Base-by-base conservation (phyloP, 306 rosid species). In the Cyamopsis tetragonoloba region DNA sequence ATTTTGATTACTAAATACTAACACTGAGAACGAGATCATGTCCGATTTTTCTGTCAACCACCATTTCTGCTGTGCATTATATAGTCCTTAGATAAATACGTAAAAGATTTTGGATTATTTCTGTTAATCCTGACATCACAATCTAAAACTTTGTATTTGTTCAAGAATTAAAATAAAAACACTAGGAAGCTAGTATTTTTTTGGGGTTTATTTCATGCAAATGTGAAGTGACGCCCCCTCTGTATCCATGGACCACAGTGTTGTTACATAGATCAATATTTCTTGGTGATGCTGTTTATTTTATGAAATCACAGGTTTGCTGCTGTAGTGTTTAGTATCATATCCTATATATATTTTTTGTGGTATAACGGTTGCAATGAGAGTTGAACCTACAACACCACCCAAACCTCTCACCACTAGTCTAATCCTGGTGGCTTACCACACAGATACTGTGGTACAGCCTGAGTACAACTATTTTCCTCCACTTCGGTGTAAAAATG, bases 401-500 rank as follows among this genome's bases (percentile, higher is more conserved):
- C n/a, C n/a, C n/a, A n/a, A n/a, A n/a, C n/a, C n/a, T n/a, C n/a
- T n/a, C n/a, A n/a, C n/a, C n/a, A n/a, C n/a, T n/a, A n/a, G n/a
- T n/a, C n/a, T n/a, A n/a, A n/a, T n/a, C n/a, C n/a, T n/a, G n/a
- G n/a, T n/a, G n/a, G n/a, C n/a, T n/a, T 60, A 37, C 18, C 19
- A 38, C 47, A 15, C n/a, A 5, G 43, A 61, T 49, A 49, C 12
- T 62, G 62, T 26, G 63, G 50, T 62, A 59, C 39, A 49, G 15
- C n/a, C n/a, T n/a, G n/a, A 55, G 26, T 71, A 35, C 32, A 57
- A 43, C 47, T 28, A 55, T 69, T 69, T 39, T 22, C 59, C 68
- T 22, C 60, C 60, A 22, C 46, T 70, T 71, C 46, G 76, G 24
- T 44, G 58, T 71, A 31, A 56, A 19, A 51, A 18, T 70, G 46